phyloP scores from a whole-genome alignment of 208 protist species.

The Trypanosoma mega region DNA sequence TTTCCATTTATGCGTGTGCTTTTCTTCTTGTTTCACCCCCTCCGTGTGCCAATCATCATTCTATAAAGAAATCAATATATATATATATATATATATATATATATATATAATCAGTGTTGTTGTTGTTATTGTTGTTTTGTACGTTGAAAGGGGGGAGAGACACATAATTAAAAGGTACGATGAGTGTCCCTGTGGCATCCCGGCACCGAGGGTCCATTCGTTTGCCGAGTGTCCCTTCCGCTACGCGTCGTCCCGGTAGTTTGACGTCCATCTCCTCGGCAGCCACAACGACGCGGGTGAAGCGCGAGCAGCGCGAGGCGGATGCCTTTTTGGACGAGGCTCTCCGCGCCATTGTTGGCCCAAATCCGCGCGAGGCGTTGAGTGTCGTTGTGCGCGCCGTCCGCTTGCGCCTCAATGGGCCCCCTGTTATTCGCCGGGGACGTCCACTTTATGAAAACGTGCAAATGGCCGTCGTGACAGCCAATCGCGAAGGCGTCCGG shows the following conservation, averaged over 20 bases:
- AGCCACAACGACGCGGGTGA: background rate
- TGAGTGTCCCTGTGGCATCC: background rate
- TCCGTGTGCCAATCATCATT: too few species aligned
- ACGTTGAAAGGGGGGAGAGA: background rate
- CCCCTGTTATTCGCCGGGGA: constrained; percentile 15
- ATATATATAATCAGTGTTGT: too few species aligned
- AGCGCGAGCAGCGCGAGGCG: constrained; percentile 17
- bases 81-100: too few species aligned
- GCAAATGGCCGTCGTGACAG: constrained; percentile 40
- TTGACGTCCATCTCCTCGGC: background rate
- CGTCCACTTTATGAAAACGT: constrained; percentile 41
- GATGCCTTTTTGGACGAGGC: constrained; percentile 20
- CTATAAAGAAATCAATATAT: too few species aligned
- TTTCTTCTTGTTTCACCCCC: too few species aligned
- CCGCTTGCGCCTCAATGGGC: constrained; percentile 1
- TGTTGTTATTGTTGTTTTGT: background rate
- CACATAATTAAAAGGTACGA: too few species aligned
- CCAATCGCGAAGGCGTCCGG: constrained; percentile 59
- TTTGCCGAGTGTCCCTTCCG: background rate
- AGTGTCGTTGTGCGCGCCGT: constrained; percentile 17
- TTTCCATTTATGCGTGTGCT: too few species aligned
- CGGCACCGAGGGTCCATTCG: background rate
- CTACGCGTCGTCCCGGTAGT: background rate
- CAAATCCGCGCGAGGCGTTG: constrained; percentile 22
- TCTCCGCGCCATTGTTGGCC: constrained; percentile 20